Evolutionary conservation across 108 stramenopile species (phyloP).

Genomic region (Cyclotella sp.): DNA sequence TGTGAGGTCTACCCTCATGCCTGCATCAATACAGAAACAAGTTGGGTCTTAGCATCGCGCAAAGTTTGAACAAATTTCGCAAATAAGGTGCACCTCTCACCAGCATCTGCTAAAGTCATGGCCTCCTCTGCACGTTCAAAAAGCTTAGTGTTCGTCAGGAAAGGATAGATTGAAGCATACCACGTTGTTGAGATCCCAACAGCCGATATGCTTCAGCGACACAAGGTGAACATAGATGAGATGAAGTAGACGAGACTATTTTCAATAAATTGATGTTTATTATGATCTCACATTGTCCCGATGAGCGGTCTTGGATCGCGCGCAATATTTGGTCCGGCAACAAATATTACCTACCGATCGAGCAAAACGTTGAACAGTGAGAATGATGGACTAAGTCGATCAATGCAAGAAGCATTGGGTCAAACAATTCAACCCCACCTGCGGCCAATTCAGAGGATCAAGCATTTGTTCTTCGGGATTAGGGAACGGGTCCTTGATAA

Average conservation of each 20-base stretch:
- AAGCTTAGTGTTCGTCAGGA: constrained; percentile 71
- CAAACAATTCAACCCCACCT: constrained; percentile 14
- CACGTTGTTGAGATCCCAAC: constrained; percentile 74
- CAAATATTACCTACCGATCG: constrained; percentile 54
- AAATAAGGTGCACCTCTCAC: not conserved
- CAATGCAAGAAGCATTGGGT: not conserved
- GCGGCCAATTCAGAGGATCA: constrained; percentile 52
- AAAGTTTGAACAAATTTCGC: not conserved
- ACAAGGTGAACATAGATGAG: not conserved
- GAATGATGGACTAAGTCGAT: not conserved
- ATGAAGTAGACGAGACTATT: not conserved
- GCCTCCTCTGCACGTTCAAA: constrained; percentile 70
- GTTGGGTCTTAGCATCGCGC: not conserved
- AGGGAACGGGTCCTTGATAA: constrained; percentile 63
- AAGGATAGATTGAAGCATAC: constrained; percentile 86
- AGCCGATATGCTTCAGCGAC: constrained; percentile 40
- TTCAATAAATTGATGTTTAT: not conserved
- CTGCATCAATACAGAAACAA: not conserved
- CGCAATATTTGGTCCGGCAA: constrained; percentile 68
- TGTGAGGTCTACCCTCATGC: constrained; percentile 65
- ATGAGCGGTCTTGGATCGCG: constrained; percentile 58
- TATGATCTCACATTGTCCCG: constrained; percentile 30
- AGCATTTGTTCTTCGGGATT: constrained; percentile 48
- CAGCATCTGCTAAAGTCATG: constrained; percentile 73
- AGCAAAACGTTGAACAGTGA: not conserved